Evolutionary conservation across 2,329 filamentous ascomycete species (phyloP), one percentile per base, ranked within the genome.

Genomic region (Fusarium sp.): DNA sequence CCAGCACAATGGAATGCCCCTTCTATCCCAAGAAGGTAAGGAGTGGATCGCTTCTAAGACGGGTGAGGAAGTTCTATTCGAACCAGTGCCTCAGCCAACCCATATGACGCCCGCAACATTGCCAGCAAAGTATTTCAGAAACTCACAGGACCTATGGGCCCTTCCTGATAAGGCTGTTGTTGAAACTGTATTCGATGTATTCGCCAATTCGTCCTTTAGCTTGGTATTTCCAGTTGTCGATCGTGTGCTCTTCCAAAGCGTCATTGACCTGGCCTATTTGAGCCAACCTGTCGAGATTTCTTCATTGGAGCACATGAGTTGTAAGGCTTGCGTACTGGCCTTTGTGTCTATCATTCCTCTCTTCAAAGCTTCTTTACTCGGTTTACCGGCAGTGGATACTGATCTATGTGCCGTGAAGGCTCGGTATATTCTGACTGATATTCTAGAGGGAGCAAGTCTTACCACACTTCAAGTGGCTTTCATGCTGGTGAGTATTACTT

Each of bases 211-310:
- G 0, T 72, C 82, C 2, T 78, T 86, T 59, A 79, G 79, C 12
- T 77, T 82, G 0, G 75, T 84, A 0, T 87, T 88, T 40, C 86
- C 87, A 0, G 32, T 86, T 3, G 69, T 87, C 4, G 85, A 88
- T 57, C 64, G 72, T 1, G 76, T 80, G 1, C 72, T 88, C 0
- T 88, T 88, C 58, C 66, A 76, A 14, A 76, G 82, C 3, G 87
- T 82, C 0, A 79, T 87, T 20, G 74, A 79, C 0, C 34, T 77
- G 1, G 86, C 85, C 0, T 88, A 88, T 65, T 66, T 76, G 3
- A 68, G 78, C 2, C 49, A 61, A 1, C 45, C 65, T 1, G 44
- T 29, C 3, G 55, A 63, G 7, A 37, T 61, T 4, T 32, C 64
- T 11, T 63, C 74, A 9, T 41, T 78, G 42, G 77, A 75, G 59